These are phyloP conservation scores for Lactarius deliciosus DNA, from an alignment of 768 basidiomycete genomes.

Conservation along the genomic window DNA sequence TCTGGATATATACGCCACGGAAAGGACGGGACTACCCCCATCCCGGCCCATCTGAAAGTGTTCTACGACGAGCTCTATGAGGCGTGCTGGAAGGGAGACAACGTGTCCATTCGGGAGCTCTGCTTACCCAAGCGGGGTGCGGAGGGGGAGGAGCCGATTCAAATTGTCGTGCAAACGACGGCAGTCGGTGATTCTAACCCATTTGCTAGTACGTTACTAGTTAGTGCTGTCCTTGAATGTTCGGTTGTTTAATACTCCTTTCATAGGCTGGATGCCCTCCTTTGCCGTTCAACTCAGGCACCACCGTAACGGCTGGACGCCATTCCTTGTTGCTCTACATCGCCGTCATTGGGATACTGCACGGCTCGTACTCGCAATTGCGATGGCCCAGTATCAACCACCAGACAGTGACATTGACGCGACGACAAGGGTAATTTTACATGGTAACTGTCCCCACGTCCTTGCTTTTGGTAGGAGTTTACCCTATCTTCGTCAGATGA, in stretches of 20 bases:
- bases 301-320: constrained; percentile 36
- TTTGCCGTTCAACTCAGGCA: too few relatives aligned
- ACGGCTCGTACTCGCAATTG: constrained; percentile 54
- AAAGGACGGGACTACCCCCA: constrained; percentile 27
- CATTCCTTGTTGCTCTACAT: constrained; percentile 49
- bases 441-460: constrained; percentile 38
- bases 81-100: constrained; percentile 54
- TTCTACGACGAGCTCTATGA: constrained; percentile 57
- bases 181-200: constrained; percentile 24
- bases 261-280: constrained; percentile 34
- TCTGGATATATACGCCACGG: constrained; percentile 34
- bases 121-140: constrained; percentile 47
- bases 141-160: constrained; percentile 38
- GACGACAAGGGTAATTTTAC: background rate
- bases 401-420: constrained; percentile 37
- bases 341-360: constrained; percentile 57
- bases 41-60: constrained; percentile 38
- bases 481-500: constrained; percentile 12
- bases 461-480: background rate
- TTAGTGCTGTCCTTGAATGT: background rate
- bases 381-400: constrained; percentile 53
- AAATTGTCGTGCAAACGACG: constrained; percentile 43
- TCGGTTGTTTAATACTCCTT: constrained; percentile 2
- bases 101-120: constrained; percentile 48
- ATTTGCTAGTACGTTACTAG: constrained; percentile 14